These are phyloP conservation scores for Aschersonia sp. DNA, from an alignment of 2,329 filamentous ascomycete species.

Conservation along the genomic window DNA sequence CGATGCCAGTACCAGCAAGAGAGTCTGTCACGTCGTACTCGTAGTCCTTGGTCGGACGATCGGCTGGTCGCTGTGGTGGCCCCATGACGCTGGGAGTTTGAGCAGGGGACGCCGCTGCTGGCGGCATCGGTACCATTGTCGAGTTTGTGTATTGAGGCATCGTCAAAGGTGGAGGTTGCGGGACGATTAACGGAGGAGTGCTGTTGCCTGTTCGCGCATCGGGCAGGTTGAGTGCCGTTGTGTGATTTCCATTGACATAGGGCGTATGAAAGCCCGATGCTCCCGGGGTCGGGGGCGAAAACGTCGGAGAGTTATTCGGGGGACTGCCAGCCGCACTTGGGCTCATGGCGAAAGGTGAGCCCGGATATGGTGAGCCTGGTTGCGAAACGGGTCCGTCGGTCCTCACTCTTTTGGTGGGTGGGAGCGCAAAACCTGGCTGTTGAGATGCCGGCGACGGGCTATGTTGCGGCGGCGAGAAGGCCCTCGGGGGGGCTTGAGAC, in stretches of 20 bases:
- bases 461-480: constrained; percentile 48
- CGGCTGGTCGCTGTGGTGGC: constrained; percentile 44
- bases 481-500: constrained; percentile 31
- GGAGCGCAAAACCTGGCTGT: constrained; percentile 39
- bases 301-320: constrained; percentile 22
- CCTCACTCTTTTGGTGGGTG: constrained; percentile 51
- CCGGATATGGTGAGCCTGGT: constrained; percentile 46
- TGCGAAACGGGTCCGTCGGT: constrained; percentile 52
- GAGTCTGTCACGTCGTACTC: constrained; percentile 72
- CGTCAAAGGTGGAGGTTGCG: constrained; percentile 12
- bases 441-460: constrained; percentile 45
- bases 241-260: constrained; percentile 23
- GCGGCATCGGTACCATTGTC: constrained; percentile 14
- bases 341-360: constrained; percentile 34
- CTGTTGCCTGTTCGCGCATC: constrained; percentile 15
- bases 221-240: constrained; percentile 19
- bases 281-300: constrained; percentile 17
- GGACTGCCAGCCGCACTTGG: constrained; percentile 27
- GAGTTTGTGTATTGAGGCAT: constrained; percentile 15
- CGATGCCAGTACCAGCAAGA: constrained; percentile 70
- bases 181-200: constrained; percentile 16
- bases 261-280: constrained; percentile 19
- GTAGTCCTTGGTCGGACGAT: constrained; percentile 45
- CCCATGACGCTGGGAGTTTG: constrained; percentile 30
- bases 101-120: constrained; percentile 9